Percentiles rank a stretch among this genome's conserved stretches.
These are phyloP conservation scores for Metarhizium anisopliae DNA, from an alignment of 2,329 filamentous ascomycete species.

Conservation along the genomic window DNA sequence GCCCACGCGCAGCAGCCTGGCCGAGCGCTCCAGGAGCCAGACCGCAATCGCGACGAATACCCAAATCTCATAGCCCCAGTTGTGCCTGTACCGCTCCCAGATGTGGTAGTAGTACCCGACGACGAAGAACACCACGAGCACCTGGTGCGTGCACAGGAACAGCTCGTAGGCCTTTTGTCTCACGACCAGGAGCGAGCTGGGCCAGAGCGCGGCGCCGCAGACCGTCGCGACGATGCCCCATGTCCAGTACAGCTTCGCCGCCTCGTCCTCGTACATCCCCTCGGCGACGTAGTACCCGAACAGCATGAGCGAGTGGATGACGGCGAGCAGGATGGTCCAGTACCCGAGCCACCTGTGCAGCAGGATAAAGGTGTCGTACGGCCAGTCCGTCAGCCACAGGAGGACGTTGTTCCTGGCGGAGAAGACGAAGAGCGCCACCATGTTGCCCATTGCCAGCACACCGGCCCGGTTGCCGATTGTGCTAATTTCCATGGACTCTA, in stretches of 20 bases:
- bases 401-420: conserved; percentile 26
- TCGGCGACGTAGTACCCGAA: conserved; percentile 16
- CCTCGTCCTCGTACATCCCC: conserved; percentile 16
- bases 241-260: conserved; percentile 20
- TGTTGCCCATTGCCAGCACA: conserved; percentile 23
- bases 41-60: conserved; percentile 21
- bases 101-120: conserved; percentile 27
- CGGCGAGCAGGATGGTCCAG: conserved; percentile 74
- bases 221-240: conserved; percentile 25
- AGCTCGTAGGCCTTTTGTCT: conserved; percentile 23
- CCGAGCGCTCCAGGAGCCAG: conserved; percentile 21
- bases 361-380: conserved; percentile 25
- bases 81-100: conserved; percentile 22
- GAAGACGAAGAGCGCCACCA: conserved; percentile 23
- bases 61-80: conserved; percentile 30
- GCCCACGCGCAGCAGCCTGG: conserved; percentile 17
- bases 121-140: conserved; percentile 23
- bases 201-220: conserved; percentile 16
- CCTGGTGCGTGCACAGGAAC: conserved; percentile 24
- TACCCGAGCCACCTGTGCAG: conserved; percentile 38
- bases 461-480: conserved; percentile 24
- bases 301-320: conserved; percentile 32
- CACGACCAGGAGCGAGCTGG: conserved; percentile 17
- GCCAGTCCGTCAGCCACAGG: conserved; percentile 27
- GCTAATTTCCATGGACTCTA: conserved; percentile 18